Conservation (phyloP, 495 filamentous ascomycete genomes). For the Lineolata rhizophorae region DNA sequence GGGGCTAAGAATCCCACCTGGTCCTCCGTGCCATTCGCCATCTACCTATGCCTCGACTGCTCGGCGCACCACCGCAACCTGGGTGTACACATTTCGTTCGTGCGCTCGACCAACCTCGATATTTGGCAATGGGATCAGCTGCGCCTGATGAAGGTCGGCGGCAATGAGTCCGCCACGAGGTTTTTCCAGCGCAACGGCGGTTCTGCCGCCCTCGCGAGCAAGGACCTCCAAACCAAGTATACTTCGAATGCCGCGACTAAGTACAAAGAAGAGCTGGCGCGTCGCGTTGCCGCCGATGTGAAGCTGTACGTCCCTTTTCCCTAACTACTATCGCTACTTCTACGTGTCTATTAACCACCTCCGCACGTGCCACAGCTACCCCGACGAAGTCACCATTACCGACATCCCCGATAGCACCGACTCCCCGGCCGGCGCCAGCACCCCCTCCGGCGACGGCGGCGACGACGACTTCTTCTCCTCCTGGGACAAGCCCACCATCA, state of each 20-base stretch:
- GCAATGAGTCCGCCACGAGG: slow-evolving; percentile 94
- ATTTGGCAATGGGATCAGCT: slow-evolving; percentile 99
- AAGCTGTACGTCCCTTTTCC: slow-evolving; percentile 37
- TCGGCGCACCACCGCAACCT: slow-evolving; percentile 31
- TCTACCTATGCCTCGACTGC: slow-evolving; percentile 96
- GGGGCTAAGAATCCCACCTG: slow-evolving; percentile 92
- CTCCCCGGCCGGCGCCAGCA: slow-evolving; percentile 37
- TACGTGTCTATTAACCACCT: slow-evolving; percentile 1
- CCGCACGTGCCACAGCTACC: slow-evolving; percentile 33
- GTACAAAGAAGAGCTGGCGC: slow-evolving; percentile 89
- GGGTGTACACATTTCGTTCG: slow-evolving; percentile 65
- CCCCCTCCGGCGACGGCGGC: slow-evolving; percentile 51
- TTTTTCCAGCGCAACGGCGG: slow-evolving; percentile 94
- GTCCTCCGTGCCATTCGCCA: slow-evolving; percentile 92
- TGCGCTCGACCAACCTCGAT: slow-evolving; percentile 92
- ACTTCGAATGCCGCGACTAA: slow-evolving; percentile 74
- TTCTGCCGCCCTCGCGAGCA: slow-evolving; percentile 78
- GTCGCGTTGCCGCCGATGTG: slow-evolving; percentile 56
- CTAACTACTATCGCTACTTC: not conserved
- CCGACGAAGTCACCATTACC: slow-evolving; percentile 65
- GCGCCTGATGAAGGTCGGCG: slow-evolving; percentile 93
- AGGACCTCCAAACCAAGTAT: slow-evolving; percentile 91
- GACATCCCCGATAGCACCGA: slow-evolving; percentile 37
- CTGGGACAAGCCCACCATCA: slow-evolving; percentile 95
- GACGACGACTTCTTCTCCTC: slow-evolving; percentile 96